Base-by-base conservation (phyloP, 306 rosid species). In the Quercus agrifolia region DNA sequence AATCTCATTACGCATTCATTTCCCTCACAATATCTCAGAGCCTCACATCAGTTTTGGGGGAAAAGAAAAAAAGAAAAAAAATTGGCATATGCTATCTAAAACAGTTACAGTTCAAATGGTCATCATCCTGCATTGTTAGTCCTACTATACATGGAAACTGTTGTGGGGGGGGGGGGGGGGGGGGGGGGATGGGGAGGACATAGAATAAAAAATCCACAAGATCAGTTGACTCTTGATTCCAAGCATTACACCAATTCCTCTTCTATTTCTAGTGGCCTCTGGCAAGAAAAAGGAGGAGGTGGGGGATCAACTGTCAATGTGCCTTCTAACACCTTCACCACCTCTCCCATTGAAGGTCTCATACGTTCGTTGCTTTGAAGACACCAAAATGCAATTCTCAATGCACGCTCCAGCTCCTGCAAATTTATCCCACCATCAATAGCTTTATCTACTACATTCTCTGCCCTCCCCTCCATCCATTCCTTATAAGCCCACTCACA, bases 381-480 rank as follows among this genome's bases (percentile, higher is more conserved):
- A 82, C 98, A 93, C 98, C 98, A 93, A 75, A 93, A 93, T 30
- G 93, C 91, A 21, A 90, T 88, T 75, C 97, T 87, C 70, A 93
- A 74, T 8, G 83, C 78, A 25, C 94, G 84, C 55, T 91, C 97
- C 1, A 93, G 88, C 81, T 89, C 92, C 28, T 85, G 87, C 15
- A 18, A 61, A 66, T 75, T 80, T 38, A 38, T 70, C 79, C 78
- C 88, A 28, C 89, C 90, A 3, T 73, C 79, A 7, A 90, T 74
- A 82, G 91, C 87, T 76, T 71, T 81, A 71, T 93, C 98, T 19
- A 88, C 83, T 72, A 88, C 87, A 71, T 84, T 86, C 52, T 30
- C 74, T 27, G 74, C 83, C 35, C 78, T 75, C 44, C 91, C 94
- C 78, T 88, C 91, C 10, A 52, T 68, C 96, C 90, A 91, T 83